Evolutionary conservation across 306 rosid species (phyloP).

Genomic region (Prunus salicina): DNA sequence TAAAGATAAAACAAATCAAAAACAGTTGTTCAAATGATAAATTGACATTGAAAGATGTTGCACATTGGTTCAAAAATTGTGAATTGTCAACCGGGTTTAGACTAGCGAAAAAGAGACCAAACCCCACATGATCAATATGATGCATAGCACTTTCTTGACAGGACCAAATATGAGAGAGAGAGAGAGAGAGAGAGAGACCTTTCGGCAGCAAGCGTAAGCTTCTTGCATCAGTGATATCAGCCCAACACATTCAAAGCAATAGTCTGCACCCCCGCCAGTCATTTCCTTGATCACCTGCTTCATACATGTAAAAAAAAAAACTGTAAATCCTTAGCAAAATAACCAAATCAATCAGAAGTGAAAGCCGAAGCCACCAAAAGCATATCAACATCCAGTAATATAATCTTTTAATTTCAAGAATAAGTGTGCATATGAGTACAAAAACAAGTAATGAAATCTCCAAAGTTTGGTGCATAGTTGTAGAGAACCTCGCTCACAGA

Average conservation of each 20-base stretch:
- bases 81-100: too few relatives aligned
- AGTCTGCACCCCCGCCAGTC: constrained; percentile 78
- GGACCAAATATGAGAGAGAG: neutral
- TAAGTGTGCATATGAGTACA: neutral
- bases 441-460: neutral
- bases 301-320: neutral
- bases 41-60: too few relatives aligned
- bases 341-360: neutral
- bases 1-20: too few relatives aligned
- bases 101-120: too few relatives aligned
- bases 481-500: constrained; percentile 65
- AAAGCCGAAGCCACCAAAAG: neutral
- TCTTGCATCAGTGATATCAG: constrained; percentile 62
- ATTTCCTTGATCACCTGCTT: constrained; percentile 53
- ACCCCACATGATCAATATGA: too few relatives aligned
- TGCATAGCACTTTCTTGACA: too few relatives aligned
- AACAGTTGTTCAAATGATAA: too few relatives aligned
- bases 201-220: constrained; percentile 73
- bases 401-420: too few relatives aligned
- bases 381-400: too few relatives aligned
- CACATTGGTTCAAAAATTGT: too few relatives aligned
- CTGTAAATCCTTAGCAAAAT: neutral
- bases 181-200: constrained; percentile 37
- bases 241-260: constrained; percentile 89
- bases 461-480: neutral